Evolutionary conservation across 1,139 yeast species (phyloP).

Genomic region (Hemisphaericaspora lyxosophila): DNA sequence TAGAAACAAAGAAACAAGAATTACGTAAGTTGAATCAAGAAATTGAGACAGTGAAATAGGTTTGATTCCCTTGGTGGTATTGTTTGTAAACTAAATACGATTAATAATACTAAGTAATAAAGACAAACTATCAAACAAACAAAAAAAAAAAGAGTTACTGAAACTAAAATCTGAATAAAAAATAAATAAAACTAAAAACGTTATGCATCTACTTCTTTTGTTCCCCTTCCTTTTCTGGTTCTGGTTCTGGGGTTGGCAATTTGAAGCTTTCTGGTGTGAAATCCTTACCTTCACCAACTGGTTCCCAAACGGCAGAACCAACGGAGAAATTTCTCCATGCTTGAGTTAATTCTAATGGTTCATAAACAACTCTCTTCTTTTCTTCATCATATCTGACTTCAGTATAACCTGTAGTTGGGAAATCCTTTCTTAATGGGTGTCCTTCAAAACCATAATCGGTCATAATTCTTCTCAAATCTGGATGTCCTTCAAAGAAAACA

Average conservation of each 20-base stretch:
- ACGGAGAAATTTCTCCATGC: conserved; percentile 90
- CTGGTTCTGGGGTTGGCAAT: conserved; percentile 81
- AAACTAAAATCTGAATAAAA: not conserved
- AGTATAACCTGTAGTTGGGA: conserved; percentile 90
- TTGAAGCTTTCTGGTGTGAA: conserved; percentile 78
- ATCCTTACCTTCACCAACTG: conserved; percentile 85
- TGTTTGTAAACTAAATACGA: conserved; percentile 1
- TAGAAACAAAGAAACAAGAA: conserved; percentile 51
- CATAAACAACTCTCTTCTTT: conserved; percentile 85
- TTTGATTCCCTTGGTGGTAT: not conserved
- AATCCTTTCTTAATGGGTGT: conserved; percentile 87
- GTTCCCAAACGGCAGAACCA: conserved; percentile 90
- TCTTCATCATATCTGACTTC: conserved; percentile 90
- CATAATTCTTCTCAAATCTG: conserved; percentile 86
- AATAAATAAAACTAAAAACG: conserved; percentile 1
- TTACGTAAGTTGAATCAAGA: conserved; percentile 47
- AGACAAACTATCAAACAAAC: conserved; percentile 2
- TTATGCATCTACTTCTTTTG: conserved; percentile 21
- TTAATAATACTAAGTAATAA: conserved; percentile 1
- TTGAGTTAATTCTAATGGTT: conserved; percentile 86
- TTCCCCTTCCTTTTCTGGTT: conserved; percentile 51
- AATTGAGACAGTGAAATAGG: conserved; percentile 27
- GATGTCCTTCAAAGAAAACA: conserved; percentile 83
- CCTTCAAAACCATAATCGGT: conserved; percentile 94
- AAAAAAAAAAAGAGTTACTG: no score